Evolutionary conservation across 2,329 filamentous ascomycete genomes (phyloP).

Genomic region (Botrytis deweyae): DNA sequence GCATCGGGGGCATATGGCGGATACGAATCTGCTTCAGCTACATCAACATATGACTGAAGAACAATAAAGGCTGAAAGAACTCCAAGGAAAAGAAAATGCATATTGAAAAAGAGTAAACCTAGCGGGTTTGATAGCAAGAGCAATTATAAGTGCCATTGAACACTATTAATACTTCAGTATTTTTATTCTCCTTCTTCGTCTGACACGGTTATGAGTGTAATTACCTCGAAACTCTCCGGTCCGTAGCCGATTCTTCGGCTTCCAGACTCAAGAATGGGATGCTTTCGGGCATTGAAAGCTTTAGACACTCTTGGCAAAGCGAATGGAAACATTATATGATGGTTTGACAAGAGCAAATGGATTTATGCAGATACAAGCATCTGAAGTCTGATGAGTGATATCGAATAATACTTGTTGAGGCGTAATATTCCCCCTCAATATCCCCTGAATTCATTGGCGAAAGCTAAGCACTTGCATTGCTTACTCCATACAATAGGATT

Average conservation of each 20-base stretch:
- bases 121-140: neutral
- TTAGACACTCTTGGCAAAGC: neutral
- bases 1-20: constrained; percentile 19
- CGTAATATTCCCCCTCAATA: neutral
- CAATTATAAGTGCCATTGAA: neutral
- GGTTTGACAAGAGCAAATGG: neutral
- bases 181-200: neutral
- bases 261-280: neutral
- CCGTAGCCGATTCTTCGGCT: neutral
- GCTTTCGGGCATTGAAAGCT: neutral
- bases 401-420: neutral
- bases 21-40: neutral
- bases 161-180: neutral
- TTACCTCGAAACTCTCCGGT: neutral
- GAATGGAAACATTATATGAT: neutral
- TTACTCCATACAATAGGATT: neutral
- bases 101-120: neutral
- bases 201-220: too few species aligned
- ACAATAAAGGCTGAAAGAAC: neutral
- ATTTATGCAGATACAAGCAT: neutral
- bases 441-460: neutral
- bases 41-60: neutral
- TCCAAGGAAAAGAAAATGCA: neutral
- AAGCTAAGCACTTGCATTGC: neutral
- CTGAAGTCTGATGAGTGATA: neutral